Evolutionary conservation across 176 grass and related monocot species (phyloP), one percentile per base, ranked within the genome.

Genomic region (Musa acuminata): DNA sequence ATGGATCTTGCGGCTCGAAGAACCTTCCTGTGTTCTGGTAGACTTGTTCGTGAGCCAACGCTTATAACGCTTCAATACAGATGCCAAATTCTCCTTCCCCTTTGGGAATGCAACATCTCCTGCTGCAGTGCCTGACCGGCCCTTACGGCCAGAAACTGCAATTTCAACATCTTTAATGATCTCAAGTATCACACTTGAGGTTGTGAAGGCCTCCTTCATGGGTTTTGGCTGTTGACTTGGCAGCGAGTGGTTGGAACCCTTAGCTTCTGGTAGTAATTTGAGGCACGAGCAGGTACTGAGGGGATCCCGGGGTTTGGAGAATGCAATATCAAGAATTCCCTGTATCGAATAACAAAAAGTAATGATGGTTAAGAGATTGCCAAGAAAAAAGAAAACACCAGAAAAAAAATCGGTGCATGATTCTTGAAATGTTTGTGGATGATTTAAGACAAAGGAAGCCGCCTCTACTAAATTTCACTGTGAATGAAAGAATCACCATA

Each of bases 11-110:
- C 69, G 55, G 29, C 3, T 35, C 29, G 78, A n/a, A 52, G 49
- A 51, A 64, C 6, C 57, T 73, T 80, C 78, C 1, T 72, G 68
- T 43, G 55, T 52, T 62, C 55, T 8, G 8, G 52, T 21, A 27
- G 71, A 76, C 82, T 87, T 98, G 86, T 80, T 89, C 2, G 87
- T 78, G 20, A 99, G 85, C 80, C 90, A 80, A 35, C 96, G 80
- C 79, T 95, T 95, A 76, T 99, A 99, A 16, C 96, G 90, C 83
- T 99, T 99, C 17, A 99, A 85, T 11, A 99, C 96, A 19, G 96
- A 99, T 14, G 91, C 91, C 80, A 99, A 80, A 86, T 99, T 99
- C 71, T 99, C 96, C 86, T 99, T 99, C 11, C 96, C 96, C 82
- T 92, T 99, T 48, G 96, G 96, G 64, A 99, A 99, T 52, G 96